Evolutionary conservation across 169 alveolate genomes (phyloP).

Genomic region (Besnoitia besnoiti): DNA sequence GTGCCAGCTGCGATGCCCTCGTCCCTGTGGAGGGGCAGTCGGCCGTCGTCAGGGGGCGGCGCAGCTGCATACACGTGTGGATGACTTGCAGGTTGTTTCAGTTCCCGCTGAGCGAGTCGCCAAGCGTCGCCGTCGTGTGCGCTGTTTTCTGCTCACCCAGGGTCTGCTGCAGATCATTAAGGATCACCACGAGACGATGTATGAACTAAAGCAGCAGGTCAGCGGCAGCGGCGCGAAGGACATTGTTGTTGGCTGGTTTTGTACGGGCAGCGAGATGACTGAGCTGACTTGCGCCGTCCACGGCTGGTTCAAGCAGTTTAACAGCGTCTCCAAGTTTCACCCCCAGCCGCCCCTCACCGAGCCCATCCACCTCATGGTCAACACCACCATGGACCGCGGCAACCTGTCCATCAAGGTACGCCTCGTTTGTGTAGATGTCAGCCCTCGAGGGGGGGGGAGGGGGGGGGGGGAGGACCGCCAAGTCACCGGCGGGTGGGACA

Average conservation of each 20-base stretch:
- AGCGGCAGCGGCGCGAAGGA: conserved; percentile 87
- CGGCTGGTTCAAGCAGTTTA: conserved; percentile 91
- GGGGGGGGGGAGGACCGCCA: no score
- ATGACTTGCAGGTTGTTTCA: no score
- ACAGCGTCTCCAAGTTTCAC: conserved; percentile 86
- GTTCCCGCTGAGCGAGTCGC: no score
- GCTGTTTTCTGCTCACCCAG: conserved; percentile 41
- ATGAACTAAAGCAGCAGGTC: conserved; percentile 87
- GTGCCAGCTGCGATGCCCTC: no score
- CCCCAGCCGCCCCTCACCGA: conserved; percentile 89
- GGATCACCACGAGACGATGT: conserved; percentile 92
- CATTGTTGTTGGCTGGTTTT: conserved; percentile 88
- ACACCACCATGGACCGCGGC: conserved; percentile 88
- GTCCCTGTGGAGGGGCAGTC: no score
- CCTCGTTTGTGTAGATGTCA: no score
- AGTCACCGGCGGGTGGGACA: no score
- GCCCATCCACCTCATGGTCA: conserved; percentile 91
- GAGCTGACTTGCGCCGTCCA: conserved; percentile 92
- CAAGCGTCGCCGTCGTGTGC: no score
- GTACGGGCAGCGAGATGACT: conserved; percentile 90
- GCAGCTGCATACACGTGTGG: no score
- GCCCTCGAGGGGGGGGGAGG: no score
- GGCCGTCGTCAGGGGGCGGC: background rate
- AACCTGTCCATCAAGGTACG: conserved; percentile 83
- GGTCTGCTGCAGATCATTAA: conserved; percentile 90